A percentile compares a stretch with the other conserved stretches of the same genome.
phyloP scores from a whole-genome alignment of 2,329 filamentous ascomycete genomes.

The Septoria petroselini region DNA sequence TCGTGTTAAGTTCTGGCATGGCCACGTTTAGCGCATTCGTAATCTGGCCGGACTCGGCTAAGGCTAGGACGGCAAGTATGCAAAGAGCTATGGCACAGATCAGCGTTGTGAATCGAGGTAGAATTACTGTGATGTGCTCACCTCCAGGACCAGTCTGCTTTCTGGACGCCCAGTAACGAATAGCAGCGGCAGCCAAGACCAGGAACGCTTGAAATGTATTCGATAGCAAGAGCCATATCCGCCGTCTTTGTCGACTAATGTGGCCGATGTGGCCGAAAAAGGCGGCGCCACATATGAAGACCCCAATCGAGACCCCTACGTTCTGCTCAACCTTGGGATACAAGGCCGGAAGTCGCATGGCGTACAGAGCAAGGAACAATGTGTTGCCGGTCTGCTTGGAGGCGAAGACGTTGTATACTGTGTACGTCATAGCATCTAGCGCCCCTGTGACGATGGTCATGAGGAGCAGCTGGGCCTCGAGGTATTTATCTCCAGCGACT shows the following conservation, averaged over 20 bases:
- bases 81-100: constrained; percentile 22
- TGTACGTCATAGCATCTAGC: constrained; percentile 34
- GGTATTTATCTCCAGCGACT: constrained; percentile 27
- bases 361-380: constrained; percentile 27
- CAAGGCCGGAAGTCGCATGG: constrained; percentile 19
- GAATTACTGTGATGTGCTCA: not conserved
- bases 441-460: constrained; percentile 33
- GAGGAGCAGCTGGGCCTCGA: constrained; percentile 31
- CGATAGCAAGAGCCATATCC: constrained; percentile 30
- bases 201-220: constrained; percentile 28
- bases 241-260: constrained; percentile 25
- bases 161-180: constrained; percentile 23
- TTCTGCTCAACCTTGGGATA: constrained; percentile 24
- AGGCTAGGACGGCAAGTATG: constrained; percentile 25
- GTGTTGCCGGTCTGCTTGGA: constrained; percentile 41
- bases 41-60: constrained; percentile 31
- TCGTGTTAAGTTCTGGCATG: constrained; percentile 35
- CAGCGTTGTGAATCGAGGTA: not conserved
- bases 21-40: constrained; percentile 28
- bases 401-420: constrained; percentile 31
- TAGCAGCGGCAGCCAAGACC: constrained; percentile 28
- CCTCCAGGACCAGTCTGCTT: not conserved
- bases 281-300: constrained; percentile 29
- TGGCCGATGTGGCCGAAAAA: constrained; percentile 33
- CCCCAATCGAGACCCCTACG: constrained; percentile 27